Evolutionary conservation across 306 rosid genomes (phyloP), one percentile per base, ranked within the genome.

Genomic region (Boehmeria nivea): DNA sequence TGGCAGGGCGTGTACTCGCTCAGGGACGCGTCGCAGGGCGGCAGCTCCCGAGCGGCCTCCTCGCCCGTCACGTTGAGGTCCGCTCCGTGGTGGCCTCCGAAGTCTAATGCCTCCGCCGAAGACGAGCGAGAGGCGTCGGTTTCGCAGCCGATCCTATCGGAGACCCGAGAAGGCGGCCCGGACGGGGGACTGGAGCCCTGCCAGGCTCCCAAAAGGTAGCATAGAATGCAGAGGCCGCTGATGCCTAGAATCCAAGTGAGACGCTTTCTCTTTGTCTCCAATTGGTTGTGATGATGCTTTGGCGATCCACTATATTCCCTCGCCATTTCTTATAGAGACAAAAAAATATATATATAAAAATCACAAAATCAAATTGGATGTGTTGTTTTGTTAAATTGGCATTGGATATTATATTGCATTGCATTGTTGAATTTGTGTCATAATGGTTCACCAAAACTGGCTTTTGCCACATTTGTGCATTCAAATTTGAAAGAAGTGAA

Each of bases 1-100:
- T 91, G 96, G 65, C 99, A 91, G 13, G 99, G 99, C 27, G 99
- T 91, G 65, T 85, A 91, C 44, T 91, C 99, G 33, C 89, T 78
- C 36, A 31, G 70, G 38, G 68, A 36, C 81, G 84, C 66, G 33
- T 63, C 79, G 55, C 99, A 91, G 6, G 89, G 60, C 22, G 89
- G 81, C 16, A 91, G 66, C 21, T 69, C 80, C 22, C 72, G 64
- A 0, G 43, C 59, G 1, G 93, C 34, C 49, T 52, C 66, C 38
- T 63, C 83, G 63, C 37, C 62, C 2, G 93, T 37, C 49, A 46
- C 64, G 38, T 65, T 84, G 59, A 83, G 48, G 12, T 81, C 75
- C 40, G 82, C 67, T 10, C 54, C 70, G 54, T 91, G 99, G n/a
- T 87, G 99, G 66, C 86, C 76, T 40, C 66, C 73, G 31, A 91